These are phyloP conservation scores for Carex kokanica DNA, from an alignment of 176 grass and related monocot genomes.

Conservation along the genomic window DNA sequence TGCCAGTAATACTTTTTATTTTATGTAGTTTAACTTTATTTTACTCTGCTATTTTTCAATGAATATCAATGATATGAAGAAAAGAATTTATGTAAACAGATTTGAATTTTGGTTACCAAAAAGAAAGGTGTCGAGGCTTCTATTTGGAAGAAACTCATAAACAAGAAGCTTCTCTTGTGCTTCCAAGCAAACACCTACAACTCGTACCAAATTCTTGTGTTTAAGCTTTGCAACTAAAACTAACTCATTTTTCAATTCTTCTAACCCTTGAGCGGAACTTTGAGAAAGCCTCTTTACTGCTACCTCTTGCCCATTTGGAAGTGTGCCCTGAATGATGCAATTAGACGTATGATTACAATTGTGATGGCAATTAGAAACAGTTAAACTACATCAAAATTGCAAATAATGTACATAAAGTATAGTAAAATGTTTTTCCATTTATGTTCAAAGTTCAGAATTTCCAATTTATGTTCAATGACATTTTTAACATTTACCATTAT, in stretches of 20 bases:
- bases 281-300: constrained; percentile 51
- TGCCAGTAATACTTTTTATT: too few species aligned
- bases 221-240: constrained; percentile 76
- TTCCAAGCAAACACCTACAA: constrained; percentile 67
- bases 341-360: not conserved
- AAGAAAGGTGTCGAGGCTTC: constrained; percentile 61
- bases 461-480: not conserved
- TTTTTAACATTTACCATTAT: not conserved
- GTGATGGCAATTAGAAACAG: not conserved
- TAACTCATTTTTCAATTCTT: constrained; percentile 52
- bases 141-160: constrained; percentile 72
- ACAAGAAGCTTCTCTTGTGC: constrained; percentile 50
- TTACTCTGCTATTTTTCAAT: not conserved
- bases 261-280: constrained; percentile 53
- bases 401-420: not conserved
- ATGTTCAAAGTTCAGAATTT: not conserved
- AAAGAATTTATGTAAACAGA: not conserved
- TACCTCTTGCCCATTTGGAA: constrained; percentile 43
- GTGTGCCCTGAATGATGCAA: constrained; percentile 33
- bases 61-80: not conserved
- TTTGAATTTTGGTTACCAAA: constrained; percentile 31
- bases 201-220: constrained; percentile 71
- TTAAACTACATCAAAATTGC: not conserved
- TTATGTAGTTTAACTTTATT: not conserved
- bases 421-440: not conserved